Evolutionary conservation across 2,329 filamentous ascomycete species (phyloP).

Genomic region (Beauveria rudraprayagi): DNA sequence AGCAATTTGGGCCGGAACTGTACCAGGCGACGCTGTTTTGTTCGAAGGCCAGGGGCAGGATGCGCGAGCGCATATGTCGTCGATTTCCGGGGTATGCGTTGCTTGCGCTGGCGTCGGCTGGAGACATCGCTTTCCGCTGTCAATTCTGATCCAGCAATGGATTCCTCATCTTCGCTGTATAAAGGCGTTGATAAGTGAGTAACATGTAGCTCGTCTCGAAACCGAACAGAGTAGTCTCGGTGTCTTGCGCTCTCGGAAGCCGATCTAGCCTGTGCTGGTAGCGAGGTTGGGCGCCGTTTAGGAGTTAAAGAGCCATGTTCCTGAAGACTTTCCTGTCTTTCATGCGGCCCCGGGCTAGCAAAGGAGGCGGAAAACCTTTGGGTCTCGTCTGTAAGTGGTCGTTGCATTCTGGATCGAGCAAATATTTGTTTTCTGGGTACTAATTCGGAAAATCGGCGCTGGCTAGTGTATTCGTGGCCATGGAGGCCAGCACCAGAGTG

Average conservation of each 20-base stretch:
- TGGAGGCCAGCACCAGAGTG: slow-evolving; percentile 52
- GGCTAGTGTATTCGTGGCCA: slow-evolving; percentile 49
- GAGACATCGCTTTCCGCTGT: slow-evolving; percentile 31
- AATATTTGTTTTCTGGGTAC: slow-evolving; percentile 30
- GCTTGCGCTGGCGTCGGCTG: slow-evolving; percentile 31
- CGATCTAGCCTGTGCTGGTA: slow-evolving; percentile 22
- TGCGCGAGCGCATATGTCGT: slow-evolving; percentile 62
- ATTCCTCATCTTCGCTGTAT: slow-evolving; percentile 43
- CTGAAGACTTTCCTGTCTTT: neutral
- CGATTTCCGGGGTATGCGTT: slow-evolving; percentile 43
- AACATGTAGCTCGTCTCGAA: slow-evolving; percentile 31
- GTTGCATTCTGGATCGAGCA: slow-evolving; percentile 34
- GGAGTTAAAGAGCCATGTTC: neutral
- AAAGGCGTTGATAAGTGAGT: slow-evolving; percentile 19
- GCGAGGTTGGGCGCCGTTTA: neutral
- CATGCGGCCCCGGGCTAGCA: neutral
- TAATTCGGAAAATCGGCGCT: slow-evolving; percentile 24
- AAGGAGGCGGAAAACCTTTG: slow-evolving; percentile 8
- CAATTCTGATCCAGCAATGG: slow-evolving; percentile 29
- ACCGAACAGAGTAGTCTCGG: slow-evolving; percentile 38
- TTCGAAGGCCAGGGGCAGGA: slow-evolving; percentile 50
- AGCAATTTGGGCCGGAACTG: slow-evolving; percentile 61
- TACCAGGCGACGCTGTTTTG: slow-evolving; percentile 57
- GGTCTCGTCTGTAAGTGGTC: slow-evolving; percentile 23
- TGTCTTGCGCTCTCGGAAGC: slow-evolving; percentile 31